Base-by-base conservation (phyloP, 2,329 filamentous ascomycete genomes). In the Penicillium decumbens region DNA sequence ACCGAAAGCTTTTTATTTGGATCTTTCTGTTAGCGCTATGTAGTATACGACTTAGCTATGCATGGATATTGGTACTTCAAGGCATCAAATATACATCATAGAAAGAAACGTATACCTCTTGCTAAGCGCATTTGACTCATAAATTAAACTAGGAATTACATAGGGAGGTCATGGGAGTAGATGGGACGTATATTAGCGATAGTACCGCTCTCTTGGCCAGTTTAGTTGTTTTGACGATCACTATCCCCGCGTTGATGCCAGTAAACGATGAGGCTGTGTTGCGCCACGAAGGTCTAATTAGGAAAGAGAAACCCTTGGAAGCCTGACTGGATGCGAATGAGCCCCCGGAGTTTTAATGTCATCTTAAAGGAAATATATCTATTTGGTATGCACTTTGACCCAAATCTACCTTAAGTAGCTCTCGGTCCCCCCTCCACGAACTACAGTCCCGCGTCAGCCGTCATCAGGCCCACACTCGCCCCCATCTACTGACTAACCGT, bases 391-490 rank as follows among this genome's bases (percentile, higher is more conserved):
- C 15, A 23, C 9, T 15, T 37, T 37, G 8, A 8, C 9, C 33
- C 33, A 35, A 35, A 7, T 35, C 8, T 20, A 37, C 18, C 9
- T 5, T 12, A 6, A 35, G 32, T 37, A 37, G 33, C 18, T 4
- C 20, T 29, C 39, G 37, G 32, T 28, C n/a, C 30, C 18, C 23
- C 24, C 23, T 35, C 32, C 23, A 51, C 53, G 45, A 59, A 56
- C 55, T 39, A 32, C 51, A 35, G 39, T 57, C 49, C 58, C 54
- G 55, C 49, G 44, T 54, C 50, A 50, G 41, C 60, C 51, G 58
- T 59, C 56, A 57, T 57, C 45, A 52, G 58, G 57, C 49, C 58
- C 57, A 60, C 58, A 57, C 44, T 53, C 56, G 59, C 25, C 25
- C 63, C 56, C 50, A 48, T 55, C 46, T 27, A 43, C 57, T 59